Evolutionary conservation across 441 rosid species (phyloP).

Genomic region (Populus hybrid): DNA sequence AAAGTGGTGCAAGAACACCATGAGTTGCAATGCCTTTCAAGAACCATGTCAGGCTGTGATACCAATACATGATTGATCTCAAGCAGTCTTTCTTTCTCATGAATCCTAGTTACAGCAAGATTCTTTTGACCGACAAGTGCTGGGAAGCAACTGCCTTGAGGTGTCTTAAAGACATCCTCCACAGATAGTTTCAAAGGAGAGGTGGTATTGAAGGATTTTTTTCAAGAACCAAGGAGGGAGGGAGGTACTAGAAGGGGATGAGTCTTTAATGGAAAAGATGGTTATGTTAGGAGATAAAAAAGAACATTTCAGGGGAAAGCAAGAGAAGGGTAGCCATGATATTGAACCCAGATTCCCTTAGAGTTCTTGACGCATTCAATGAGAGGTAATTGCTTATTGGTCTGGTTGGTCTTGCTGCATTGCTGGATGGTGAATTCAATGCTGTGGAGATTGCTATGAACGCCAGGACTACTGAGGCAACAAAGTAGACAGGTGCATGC

Average conservation of each 20-base stretch:
- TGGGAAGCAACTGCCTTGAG: constrained; percentile 52
- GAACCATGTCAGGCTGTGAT: too few species aligned
- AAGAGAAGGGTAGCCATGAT: constrained; percentile 55
- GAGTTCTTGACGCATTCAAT: constrained; percentile 48
- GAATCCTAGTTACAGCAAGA: constrained; percentile 21
- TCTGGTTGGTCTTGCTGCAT: constrained; percentile 2
- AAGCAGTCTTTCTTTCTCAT: too few species aligned
- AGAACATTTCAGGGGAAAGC: constrained; percentile 57
- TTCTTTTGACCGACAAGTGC: constrained; percentile 51
- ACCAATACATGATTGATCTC: too few species aligned
- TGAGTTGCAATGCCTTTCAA: too few species aligned
- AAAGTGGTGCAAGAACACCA: too few species aligned
- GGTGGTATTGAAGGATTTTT: constrained; percentile 63
- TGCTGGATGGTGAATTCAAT: constrained; percentile 32
- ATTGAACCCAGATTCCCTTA: constrained; percentile 57
- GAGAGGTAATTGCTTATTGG: constrained; percentile 34
- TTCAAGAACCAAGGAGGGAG: constrained; percentile 46
- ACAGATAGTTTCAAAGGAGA: constrained; percentile 46
- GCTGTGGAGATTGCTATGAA: constrained; percentile 66
- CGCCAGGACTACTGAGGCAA: constrained; percentile 53
- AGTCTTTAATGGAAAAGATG: constrained; percentile 65
- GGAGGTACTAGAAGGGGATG: constrained; percentile 41
- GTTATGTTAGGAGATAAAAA: constrained; percentile 54
- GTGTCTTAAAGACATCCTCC: constrained; percentile 43
- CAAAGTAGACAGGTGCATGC: too few species aligned